These are phyloP conservation scores for Euphrasia confusa DNA, from an alignment of 257 asterid species.

Conservation along the genomic window DNA sequence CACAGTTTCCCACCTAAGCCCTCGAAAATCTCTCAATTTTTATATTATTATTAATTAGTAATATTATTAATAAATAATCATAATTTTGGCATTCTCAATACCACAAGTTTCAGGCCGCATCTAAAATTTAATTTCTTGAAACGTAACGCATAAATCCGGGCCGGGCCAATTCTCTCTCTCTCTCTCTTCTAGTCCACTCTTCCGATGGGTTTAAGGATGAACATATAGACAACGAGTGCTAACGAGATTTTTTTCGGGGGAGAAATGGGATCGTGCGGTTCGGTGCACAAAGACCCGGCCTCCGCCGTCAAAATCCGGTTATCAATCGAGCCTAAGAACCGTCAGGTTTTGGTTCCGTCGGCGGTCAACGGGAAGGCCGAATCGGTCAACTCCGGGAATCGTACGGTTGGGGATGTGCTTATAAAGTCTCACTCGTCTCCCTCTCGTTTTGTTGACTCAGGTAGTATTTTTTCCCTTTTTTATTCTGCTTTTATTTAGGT, in stretches of 20 bases:
- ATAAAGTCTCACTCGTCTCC: conserved; percentile 38
- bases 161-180: not conserved
- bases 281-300: conserved; percentile 38
- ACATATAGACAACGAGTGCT: not conserved
- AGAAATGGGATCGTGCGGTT: conserved; percentile 39
- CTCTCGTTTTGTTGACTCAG: conserved; percentile 14
- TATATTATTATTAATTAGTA: too few relatives aligned
- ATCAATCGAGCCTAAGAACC: conserved; percentile 40
- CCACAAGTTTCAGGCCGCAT: conserved; percentile 25
- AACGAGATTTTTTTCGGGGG: not conserved
- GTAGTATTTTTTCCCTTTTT: not conserved
- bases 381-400: conserved; percentile 28
- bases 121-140: not conserved
- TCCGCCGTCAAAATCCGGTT: conserved; percentile 40
- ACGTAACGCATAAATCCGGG: too few relatives aligned
- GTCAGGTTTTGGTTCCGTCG: conserved; percentile 44
- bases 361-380: conserved; percentile 44
- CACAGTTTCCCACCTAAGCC: conserved; percentile 24
- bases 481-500: not conserved
- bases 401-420: conserved; percentile 27
- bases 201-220: not conserved
- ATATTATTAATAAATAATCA: not conserved
- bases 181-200: not conserved
- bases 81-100: not conserved
- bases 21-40: conserved; percentile 19